Evolutionary conservation across 2,329 filamentous ascomycete species (phyloP).

Genomic region (Aspergillus chevalieri): DNA sequence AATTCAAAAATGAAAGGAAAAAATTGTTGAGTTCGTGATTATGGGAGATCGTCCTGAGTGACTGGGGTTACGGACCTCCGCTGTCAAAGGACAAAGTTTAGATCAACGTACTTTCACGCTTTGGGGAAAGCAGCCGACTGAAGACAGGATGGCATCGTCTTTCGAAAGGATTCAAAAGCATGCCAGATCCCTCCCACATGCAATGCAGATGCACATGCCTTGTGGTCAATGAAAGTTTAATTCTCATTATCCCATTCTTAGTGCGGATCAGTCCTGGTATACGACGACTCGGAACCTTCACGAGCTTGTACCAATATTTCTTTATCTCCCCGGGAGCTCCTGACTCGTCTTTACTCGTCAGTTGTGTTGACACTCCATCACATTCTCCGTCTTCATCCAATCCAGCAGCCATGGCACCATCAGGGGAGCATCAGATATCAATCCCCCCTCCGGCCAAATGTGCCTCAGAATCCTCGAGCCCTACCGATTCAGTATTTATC

Average conservation of each 20-base stretch:
- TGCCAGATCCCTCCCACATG: neutral
- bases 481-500: constrained; percentile 15
- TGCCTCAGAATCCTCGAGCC: constrained; percentile 6
- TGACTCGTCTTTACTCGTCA: no score
- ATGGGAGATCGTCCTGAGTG: neutral
- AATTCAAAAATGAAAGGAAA: neutral
- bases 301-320: no score
- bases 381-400: no score
- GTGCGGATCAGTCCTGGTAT: no score
- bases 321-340: no score
- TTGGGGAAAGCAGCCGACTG: constrained; percentile 9
- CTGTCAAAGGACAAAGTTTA: neutral
- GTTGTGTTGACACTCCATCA: no score
- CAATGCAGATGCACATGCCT: neutral
- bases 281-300: no score
- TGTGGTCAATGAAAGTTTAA: neutral
- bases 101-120: constrained; percentile 11
- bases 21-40: neutral
- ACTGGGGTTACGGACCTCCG: neutral
- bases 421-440: constrained; percentile 9
- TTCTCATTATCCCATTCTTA: no score
- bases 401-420: constrained; percentile 10
- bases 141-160: neutral
- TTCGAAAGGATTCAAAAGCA: neutral
- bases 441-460: constrained; percentile 14